phyloP scores from a whole-genome alignment of 2,329 filamentous ascomycete species.

The Arthrobotrys pseudoclavata region DNA sequence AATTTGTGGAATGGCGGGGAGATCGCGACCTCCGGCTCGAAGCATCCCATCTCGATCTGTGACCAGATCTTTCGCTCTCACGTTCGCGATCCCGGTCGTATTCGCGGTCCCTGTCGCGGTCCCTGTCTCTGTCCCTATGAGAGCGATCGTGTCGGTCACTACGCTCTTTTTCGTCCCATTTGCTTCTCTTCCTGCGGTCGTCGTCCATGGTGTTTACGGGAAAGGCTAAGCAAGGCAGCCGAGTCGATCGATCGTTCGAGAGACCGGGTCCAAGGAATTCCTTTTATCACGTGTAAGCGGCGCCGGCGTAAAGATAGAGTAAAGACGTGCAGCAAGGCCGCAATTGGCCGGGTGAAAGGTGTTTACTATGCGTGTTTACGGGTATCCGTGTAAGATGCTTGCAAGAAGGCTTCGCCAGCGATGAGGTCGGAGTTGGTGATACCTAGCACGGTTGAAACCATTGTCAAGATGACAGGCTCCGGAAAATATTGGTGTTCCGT shows the following conservation, averaged over 20 bases:
- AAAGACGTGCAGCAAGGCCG: neutral
- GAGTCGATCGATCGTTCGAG: neutral
- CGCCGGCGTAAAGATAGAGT: neutral
- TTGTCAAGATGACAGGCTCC: slow-evolving; percentile 6
- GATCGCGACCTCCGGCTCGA: slow-evolving; percentile 82
- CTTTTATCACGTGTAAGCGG: slow-evolving; percentile 4
- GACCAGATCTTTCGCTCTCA: slow-evolving; percentile 52
- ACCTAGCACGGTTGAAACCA: neutral
- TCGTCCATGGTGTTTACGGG: slow-evolving; percentile 40
- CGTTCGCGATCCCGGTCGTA: slow-evolving; percentile 48
- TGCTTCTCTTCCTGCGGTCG: slow-evolving; percentile 63
- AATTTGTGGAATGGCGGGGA: slow-evolving; percentile 65
- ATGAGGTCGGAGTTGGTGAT: slow-evolving; percentile 15
- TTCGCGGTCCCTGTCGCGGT: slow-evolving; percentile 55
- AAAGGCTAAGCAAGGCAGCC: neutral
- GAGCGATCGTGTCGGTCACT: slow-evolving; percentile 61
- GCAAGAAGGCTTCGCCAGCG: neutral
- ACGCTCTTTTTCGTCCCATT: slow-evolving; percentile 63
- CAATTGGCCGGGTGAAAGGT: neutral
- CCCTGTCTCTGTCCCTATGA: slow-evolving; percentile 59
- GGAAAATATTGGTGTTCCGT: slow-evolving; percentile 6
- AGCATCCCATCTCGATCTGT: slow-evolving; percentile 81
- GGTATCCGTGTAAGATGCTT: neutral
- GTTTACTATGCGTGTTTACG: neutral
- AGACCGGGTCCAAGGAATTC: neutral